Base-by-base conservation (phyloP, 768 basidiomycete genomes). In the Sutorius australiensis region DNA sequence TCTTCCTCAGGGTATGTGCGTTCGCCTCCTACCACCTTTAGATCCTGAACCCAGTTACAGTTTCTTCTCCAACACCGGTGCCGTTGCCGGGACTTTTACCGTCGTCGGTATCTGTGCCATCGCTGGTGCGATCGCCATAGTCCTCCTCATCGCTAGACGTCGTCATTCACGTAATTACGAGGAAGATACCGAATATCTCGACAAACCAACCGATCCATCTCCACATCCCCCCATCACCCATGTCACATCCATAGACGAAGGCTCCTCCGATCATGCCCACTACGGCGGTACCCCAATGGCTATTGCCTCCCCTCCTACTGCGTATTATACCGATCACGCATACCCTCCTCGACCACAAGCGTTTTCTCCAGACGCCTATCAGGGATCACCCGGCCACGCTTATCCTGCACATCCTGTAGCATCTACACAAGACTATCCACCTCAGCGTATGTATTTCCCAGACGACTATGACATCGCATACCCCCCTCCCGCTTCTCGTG, bases 1-100 rank as follows among this genome's bases (percentile, higher is more conserved):
- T 51, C 68, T 37, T 56, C 67, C 36, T 50, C 57, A 12, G 46
- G 64, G 65, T 71, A 50, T 21, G 63, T 54, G 17, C 11, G 12
- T 0, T 1, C 34, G 16, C 14, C 28, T 7, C 12, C 3, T 0
- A 6, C 4, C 28, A 24, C 24, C 10, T 13, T 3, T 37, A 2
- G 5, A 13, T 3, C 3, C 30, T 57, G 39, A 58, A 1, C 32
- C 36, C 28, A 24, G 0, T 39, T 17, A 21, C 48, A 80, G 79
- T 53, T 80, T 80, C 71, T 73, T 78, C 57, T 56, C 69, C 42
- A 73, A 77, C 57, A 76, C 72, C 46, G 75, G 70, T 33, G 79
- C 76, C 0, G 75, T 79, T 17, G 79, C 74, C 0, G 76, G 72
- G 37, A 74, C 72, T 0, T 80, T 80, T 54, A 68, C 73, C 37